phyloP scores from a whole-genome alignment of 2,329 filamentous ascomycete species.

The Blumeriella jaapii region DNA sequence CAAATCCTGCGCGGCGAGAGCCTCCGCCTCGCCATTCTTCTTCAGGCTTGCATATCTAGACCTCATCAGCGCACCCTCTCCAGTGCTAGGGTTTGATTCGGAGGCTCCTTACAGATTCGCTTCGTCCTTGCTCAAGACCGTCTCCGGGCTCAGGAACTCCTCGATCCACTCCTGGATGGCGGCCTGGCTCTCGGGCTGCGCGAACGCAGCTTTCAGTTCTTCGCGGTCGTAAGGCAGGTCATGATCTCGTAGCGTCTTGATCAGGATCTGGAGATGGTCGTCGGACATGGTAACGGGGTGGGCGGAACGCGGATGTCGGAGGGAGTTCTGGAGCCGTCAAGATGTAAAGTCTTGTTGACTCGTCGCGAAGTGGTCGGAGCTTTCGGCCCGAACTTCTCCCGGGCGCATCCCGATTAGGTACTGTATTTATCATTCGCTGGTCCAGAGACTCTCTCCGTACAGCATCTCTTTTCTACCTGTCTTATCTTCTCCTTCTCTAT shows the following conservation, averaged over 20 bases:
- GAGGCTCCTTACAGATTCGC: constrained; percentile 34
- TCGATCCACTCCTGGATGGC: constrained; percentile 35
- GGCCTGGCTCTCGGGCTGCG: constrained; percentile 17
- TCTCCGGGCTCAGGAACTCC: constrained; percentile 37
- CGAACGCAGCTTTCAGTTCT: constrained; percentile 19
- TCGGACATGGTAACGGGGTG: constrained; percentile 10
- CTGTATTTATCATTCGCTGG: no score
- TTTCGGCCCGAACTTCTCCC: not conserved
- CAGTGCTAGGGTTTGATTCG: not conserved
- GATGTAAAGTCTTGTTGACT: no score
- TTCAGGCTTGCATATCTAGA: constrained; percentile 40
- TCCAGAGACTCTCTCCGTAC: no score
- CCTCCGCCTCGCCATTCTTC: constrained; percentile 36
- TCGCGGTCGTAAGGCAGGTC: constrained; percentile 24
- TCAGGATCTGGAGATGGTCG: constrained; percentile 17
- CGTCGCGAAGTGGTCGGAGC: no score
- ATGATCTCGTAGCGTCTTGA: constrained; percentile 21
- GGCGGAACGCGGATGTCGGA: no score
- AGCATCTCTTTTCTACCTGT: not conserved
- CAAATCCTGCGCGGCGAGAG: constrained; percentile 35
- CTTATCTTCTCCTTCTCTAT: not conserved
- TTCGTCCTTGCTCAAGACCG: constrained; percentile 43
- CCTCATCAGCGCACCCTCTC: constrained; percentile 5
- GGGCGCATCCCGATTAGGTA: not conserved
- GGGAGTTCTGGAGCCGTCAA: no score